A percentile compares a stretch with the other conserved stretches of the same genome.
These are phyloP conservation scores for Hypoxylon trugodes DNA, from an alignment of 495 filamentous ascomycete genomes.

Conservation along the genomic window DNA sequence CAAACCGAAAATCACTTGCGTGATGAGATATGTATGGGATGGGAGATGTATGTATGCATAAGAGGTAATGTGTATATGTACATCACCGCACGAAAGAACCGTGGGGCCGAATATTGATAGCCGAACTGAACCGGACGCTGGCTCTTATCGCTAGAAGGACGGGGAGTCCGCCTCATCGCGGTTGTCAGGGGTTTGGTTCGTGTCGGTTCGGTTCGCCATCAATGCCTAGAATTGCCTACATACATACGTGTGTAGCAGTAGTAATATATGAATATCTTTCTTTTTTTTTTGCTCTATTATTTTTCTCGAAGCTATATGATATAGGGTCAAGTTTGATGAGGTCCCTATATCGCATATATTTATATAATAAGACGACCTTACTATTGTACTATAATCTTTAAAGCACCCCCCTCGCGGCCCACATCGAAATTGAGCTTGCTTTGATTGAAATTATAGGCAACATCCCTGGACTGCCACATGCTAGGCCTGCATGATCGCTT, in stretches of 20 bases:
- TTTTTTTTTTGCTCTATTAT: too few species aligned
- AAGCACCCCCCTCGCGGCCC: conserved; percentile 22
- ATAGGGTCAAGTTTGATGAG: conserved; percentile 29
- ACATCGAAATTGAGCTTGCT: conserved; percentile 28
- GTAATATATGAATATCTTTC: too few species aligned
- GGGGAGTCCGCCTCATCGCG: not conserved
- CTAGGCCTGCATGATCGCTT: conserved; percentile 32
- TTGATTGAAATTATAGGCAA: conserved; percentile 27
- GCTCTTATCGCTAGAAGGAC: conserved; percentile 4
- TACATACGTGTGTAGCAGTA: conserved; percentile 7
- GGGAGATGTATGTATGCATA: too few species aligned
- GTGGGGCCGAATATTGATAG: conserved; percentile 27
- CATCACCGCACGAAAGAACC: conserved; percentile 19
- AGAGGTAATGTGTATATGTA: too few species aligned
- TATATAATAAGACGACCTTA: not conserved
- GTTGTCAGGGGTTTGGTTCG: too few species aligned
- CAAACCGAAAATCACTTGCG: too few species aligned
- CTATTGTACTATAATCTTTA: conserved; percentile 1
- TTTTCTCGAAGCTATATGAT: conserved; percentile 13
- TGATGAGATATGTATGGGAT: too few species aligned
- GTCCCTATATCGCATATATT: too few species aligned
- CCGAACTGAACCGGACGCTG: not conserved
- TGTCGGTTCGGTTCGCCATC: not conserved
- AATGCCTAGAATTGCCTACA: not conserved
- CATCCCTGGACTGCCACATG: conserved; percentile 40